Percentiles rank a stretch among this genome's conserved stretches.
Evolutionary conservation across 768 basidiomycete species (phyloP).

Genomic region (Auriscalpium microsporum): DNA sequence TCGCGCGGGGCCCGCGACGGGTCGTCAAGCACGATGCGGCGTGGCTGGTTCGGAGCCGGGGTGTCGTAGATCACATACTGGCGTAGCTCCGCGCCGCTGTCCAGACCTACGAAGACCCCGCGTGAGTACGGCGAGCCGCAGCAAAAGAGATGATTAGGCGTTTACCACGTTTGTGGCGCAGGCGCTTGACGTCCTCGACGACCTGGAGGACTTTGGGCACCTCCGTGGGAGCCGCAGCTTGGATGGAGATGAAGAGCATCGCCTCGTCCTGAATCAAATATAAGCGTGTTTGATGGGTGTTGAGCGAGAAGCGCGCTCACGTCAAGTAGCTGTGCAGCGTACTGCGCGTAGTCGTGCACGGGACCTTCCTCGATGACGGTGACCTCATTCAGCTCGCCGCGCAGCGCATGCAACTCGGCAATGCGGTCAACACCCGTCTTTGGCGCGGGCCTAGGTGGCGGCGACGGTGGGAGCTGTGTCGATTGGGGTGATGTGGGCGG

Average conservation of each 20-base stretch:
- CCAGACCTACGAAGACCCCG: not conserved
- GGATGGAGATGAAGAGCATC: slow-evolving; percentile 71
- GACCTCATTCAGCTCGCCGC: slow-evolving; percentile 71
- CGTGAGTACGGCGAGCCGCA: not conserved
- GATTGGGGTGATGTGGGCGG: slow-evolving; percentile 4
- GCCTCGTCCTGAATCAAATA: slow-evolving; percentile 51
- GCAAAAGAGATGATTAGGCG: slow-evolving; percentile 7
- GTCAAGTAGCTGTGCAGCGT: slow-evolving; percentile 55
- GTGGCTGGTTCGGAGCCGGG: slow-evolving; percentile 28
- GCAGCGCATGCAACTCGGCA: slow-evolving; percentile 57
- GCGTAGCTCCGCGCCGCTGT: slow-evolving; percentile 45
- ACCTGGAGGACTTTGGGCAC: slow-evolving; percentile 77
- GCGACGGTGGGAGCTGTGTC: slow-evolving; percentile 30
- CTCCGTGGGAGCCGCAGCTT: slow-evolving; percentile 50
- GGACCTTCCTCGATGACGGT: slow-evolving; percentile 57
- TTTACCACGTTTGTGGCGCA: slow-evolving; percentile 63
- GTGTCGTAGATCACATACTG: slow-evolving; percentile 74
- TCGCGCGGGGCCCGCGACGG: slow-evolving; percentile 25
- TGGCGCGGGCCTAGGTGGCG: slow-evolving; percentile 54
- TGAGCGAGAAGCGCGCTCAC: slow-evolving; percentile 27
- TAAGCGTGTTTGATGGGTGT: not conserved
- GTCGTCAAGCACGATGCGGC: slow-evolving; percentile 58
- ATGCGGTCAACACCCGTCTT: slow-evolving; percentile 63
- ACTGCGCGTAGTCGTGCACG: slow-evolving; percentile 58
- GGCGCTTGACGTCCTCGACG: slow-evolving; percentile 73